Conservation (phyloP, 2,329 filamentous ascomycete species). For the Mycosphaerella sp. region DNA sequence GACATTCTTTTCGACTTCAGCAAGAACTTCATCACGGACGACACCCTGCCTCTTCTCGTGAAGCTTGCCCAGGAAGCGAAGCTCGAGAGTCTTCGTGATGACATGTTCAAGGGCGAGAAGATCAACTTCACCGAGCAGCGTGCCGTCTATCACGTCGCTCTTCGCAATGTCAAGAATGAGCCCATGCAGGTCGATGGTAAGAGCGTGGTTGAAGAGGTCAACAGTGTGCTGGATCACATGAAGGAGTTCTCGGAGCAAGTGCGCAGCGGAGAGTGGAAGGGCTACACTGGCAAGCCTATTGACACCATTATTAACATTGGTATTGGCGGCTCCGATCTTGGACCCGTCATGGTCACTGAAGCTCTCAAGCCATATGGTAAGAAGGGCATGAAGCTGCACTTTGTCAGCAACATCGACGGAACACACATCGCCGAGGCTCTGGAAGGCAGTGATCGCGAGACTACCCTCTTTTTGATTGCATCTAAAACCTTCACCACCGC, state of each 20-base stretch:
- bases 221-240: conserved; percentile 90
- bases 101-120: conserved; percentile 95
- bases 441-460: conserved; percentile 83
- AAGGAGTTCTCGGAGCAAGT: conserved; percentile 97
- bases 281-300: conserved; percentile 94
- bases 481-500: conserved; percentile 99
- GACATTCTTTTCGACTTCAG: conserved; percentile 98
- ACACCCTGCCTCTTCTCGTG: conserved; percentile 79
- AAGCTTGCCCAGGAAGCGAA: conserved; percentile 88
- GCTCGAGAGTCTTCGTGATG: conserved; percentile 88
- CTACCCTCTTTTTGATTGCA: conserved; percentile 95
- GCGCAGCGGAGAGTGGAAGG: conserved; percentile 92
- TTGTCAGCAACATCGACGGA: conserved; percentile 99
- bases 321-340: conserved; percentile 95
- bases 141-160: conserved; percentile 89
- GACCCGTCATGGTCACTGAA: conserved; percentile 98
- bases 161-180: conserved; percentile 83
- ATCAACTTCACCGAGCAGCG: conserved; percentile 99
- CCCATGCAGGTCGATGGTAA: conserved; percentile 77
- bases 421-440: conserved; percentile 96
- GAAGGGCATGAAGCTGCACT: conserved; percentile 81
- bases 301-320: conserved; percentile 96
- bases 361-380: conserved; percentile 92
- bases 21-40: conserved; percentile 96
- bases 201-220: conserved; percentile 91